A percentile compares a stretch with the other conserved stretches of the same genome.
These are phyloP conservation scores for Breynia disticha DNA, from an alignment of 441 rosid species.

Conservation along the genomic window DNA sequence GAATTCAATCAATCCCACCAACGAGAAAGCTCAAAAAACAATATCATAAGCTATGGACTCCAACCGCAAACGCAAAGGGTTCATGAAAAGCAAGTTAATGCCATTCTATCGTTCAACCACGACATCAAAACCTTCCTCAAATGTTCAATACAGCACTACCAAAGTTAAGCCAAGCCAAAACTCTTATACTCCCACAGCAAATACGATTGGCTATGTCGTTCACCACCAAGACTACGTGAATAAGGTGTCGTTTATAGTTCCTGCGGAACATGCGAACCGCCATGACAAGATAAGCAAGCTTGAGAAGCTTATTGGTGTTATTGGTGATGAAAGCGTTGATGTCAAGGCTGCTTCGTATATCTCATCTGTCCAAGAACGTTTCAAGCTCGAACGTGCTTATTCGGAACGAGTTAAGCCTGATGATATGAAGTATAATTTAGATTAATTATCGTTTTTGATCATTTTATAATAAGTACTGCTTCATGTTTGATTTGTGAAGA, in stretches of 20 bases:
- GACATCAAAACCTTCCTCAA: not conserved
- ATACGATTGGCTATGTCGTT: constrained; percentile 18
- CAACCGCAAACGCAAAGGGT: constrained; percentile 39
- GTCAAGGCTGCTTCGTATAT: constrained; percentile 38
- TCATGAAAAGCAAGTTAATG: constrained; percentile 44
- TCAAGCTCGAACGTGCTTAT: constrained; percentile 38
- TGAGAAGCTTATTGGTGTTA: constrained; percentile 24
- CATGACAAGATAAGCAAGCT: constrained; percentile 20
- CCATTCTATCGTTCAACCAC: constrained; percentile 31
- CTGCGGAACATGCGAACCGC: constrained; percentile 1
- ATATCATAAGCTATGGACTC: not conserved
- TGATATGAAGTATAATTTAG: constrained; percentile 4
- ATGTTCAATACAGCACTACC: constrained; percentile 11
- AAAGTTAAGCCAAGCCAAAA: constrained; percentile 22
- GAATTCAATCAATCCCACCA: not conserved
- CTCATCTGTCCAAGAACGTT: constrained; percentile 45
- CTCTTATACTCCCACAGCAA: constrained; percentile 11
- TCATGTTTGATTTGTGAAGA: too few relatives aligned
- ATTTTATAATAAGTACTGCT: too few relatives aligned
- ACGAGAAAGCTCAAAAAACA: not conserved
- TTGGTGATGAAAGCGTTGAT: constrained; percentile 38
- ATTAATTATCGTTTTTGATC: too few relatives aligned
- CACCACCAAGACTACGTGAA: constrained; percentile 18
- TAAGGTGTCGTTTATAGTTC: constrained; percentile 26
- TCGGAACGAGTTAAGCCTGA: constrained; percentile 16